phyloP scores from a whole-genome alignment of 2,329 filamentous ascomycete species.

The Byssochlamys sp. region DNA sequence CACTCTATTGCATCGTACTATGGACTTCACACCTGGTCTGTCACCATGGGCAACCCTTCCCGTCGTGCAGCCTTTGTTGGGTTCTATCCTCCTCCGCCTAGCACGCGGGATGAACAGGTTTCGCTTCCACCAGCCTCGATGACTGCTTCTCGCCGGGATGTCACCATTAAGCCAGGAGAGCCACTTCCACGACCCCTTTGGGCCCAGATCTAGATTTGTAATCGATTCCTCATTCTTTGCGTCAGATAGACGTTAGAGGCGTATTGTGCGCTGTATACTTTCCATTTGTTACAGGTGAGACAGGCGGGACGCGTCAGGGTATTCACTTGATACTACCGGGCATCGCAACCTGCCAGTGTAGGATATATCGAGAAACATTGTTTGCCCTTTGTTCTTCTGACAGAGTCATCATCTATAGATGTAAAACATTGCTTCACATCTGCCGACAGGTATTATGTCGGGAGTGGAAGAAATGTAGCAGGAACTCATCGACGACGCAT shows the following conservation, averaged over 20 bases:
- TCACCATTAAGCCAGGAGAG: slow-evolving; percentile 24
- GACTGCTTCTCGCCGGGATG: slow-evolving; percentile 17
- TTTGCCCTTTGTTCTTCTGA: background rate
- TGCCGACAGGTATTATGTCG: too few species aligned
- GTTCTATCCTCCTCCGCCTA: slow-evolving; percentile 36
- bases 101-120: slow-evolving; percentile 17
- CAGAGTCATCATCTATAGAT: too few species aligned
- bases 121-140: slow-evolving; percentile 10
- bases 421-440: too few species aligned
- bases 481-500: too few species aligned
- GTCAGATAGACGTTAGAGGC: background rate
- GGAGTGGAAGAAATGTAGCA: too few species aligned
- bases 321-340: background rate
- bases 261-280: background rate
- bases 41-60: slow-evolving; percentile 60
- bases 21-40: slow-evolving; percentile 72
- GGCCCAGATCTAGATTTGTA: slow-evolving; percentile 21
- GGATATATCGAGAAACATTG: background rate
- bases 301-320: background rate
- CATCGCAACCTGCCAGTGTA: background rate
- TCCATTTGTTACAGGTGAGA: background rate
- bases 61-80: slow-evolving; percentile 76
- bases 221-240: background rate
- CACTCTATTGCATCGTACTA: slow-evolving; percentile 91
- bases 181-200: slow-evolving; percentile 30